These are phyloP conservation scores for Danielia reshetovae DNA, from an alignment of 805 yeast genomes.

Conservation along the genomic window DNA sequence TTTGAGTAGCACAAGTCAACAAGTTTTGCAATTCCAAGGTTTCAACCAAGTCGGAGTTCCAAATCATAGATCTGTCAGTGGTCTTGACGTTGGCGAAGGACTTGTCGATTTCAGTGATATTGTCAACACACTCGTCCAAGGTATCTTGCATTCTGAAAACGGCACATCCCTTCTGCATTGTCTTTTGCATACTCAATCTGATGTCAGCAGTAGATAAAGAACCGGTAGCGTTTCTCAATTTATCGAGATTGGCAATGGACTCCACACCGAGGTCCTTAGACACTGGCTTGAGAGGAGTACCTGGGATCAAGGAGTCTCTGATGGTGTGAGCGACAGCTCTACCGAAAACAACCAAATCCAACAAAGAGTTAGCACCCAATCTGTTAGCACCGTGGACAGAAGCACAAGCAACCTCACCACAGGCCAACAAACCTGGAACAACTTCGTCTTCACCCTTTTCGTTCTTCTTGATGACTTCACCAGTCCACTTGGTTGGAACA, in stretches of 20 bases:
- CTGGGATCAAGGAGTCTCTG: slow-evolving; percentile 80
- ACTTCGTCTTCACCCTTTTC: slow-evolving; percentile 85
- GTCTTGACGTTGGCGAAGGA: slow-evolving; percentile 74
- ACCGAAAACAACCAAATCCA: slow-evolving; percentile 96
- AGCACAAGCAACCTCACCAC: slow-evolving; percentile 99
- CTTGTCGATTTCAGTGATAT: slow-evolving; percentile 71
- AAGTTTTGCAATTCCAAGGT: slow-evolving; percentile 94
- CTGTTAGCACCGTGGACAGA: slow-evolving; percentile 99
- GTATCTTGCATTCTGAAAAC: slow-evolving; percentile 94
- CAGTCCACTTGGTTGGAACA: slow-evolving; percentile 96
- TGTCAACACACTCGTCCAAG: slow-evolving; percentile 84
- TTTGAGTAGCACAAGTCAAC: slow-evolving; percentile 95
- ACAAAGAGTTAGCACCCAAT: slow-evolving; percentile 95
- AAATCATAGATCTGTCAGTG: slow-evolving; percentile 94
- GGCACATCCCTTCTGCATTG: slow-evolving; percentile 96
- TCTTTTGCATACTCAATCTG: slow-evolving; percentile 88
- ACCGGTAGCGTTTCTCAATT: slow-evolving; percentile 81
- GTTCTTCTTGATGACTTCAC: slow-evolving; percentile 84
- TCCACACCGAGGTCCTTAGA: slow-evolving; percentile 86
- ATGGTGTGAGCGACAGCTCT: slow-evolving; percentile 96
- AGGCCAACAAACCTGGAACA: slow-evolving; percentile 91
- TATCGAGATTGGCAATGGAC: slow-evolving; percentile 87
- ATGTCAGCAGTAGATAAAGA: slow-evolving; percentile 79
- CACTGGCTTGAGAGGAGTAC: slow-evolving; percentile 76
- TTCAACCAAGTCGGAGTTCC: slow-evolving; percentile 97